phyloP scores from a whole-genome alignment of 2,329 filamentous ascomycete genomes.

The Nemania serpens region DNA sequence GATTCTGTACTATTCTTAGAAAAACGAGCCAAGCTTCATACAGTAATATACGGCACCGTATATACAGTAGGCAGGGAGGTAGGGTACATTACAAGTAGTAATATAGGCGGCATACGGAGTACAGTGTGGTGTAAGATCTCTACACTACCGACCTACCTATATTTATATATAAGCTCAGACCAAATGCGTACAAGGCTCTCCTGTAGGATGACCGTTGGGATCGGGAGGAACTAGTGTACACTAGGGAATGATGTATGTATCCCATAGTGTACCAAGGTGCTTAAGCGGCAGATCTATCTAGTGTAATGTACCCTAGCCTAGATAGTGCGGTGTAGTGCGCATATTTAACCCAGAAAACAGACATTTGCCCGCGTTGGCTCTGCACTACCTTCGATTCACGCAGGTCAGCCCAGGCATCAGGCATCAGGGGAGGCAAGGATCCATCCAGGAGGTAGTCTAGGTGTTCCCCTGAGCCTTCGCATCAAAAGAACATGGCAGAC shows the following conservation, averaged over 20 bases:
- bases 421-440: constrained; percentile 4
- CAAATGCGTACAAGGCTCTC: constrained; percentile 10
- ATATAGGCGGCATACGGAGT: no score
- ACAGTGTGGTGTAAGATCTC: no score
- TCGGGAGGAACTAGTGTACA: constrained; percentile 18
- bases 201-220: constrained; percentile 23
- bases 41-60: neutral
- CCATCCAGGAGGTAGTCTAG: neutral
- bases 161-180: constrained; percentile 9
- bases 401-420: constrained; percentile 13
- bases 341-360: constrained; percentile 17
- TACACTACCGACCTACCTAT: neutral
- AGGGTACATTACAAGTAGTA: neutral
- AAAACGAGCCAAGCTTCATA: neutral
- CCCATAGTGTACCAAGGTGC: neutral
- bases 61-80: neutral
- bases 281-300: constrained; percentile 25
- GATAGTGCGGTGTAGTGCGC: neutral
- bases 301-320: neutral
- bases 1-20: neutral
- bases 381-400: constrained; percentile 5
- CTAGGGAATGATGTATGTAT: neutral
- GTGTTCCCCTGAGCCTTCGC: constrained; percentile 12
- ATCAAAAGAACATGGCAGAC: constrained; percentile 15
- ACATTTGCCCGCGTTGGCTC: constrained; percentile 13